Evolutionary conservation across 352 stramenopile genomes (phyloP), one percentile per base, ranked within the genome.

Genomic region (Pythium volutum): DNA sequence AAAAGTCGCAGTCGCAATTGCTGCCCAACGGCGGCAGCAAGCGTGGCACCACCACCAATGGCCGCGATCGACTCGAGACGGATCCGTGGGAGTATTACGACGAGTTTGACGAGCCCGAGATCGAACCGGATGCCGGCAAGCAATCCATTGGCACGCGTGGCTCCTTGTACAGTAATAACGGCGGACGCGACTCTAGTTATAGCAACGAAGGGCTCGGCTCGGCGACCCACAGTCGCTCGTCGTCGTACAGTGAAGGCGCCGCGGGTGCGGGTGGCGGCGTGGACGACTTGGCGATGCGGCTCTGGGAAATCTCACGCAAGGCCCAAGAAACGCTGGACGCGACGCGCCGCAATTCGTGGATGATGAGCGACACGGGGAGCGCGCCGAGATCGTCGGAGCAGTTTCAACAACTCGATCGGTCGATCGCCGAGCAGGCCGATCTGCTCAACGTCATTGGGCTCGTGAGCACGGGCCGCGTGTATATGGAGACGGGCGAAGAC

Each of bases 311-410:
- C 23, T 83, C 78, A 22, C 74, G 74, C 46, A 79, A 73, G 38
- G 81, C 81, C 8, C 77, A 88, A 56, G 81, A 90, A 53, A 69
- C 77, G 10, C 58, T 88, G 58, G 81, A 90, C 20, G 67, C 78
- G 36, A 90, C 81, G 25, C 76, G 77, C 39, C 81, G 81, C 57
- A 87, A 88, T 57, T 88, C 79, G 57, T 84, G 70, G 53, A 79
- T 90, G 74, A 87, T 90, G 81, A 90, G 81, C 60, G 81, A 90
- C 60, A 88, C 79, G 33, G 84, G 71, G 57, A 88, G 79, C 45
- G 78, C 78, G 4, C 80, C 80, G 43, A 76, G 81, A 16, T 66
- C 76, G 42, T 90, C 81, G 38, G 78, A 90, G 66, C 65, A 87
- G 39, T 88, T 88, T 65, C 79, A 87, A 58, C 67, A 88, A 15